These are phyloP conservation scores for Fragaria vesca DNA, from an alignment of 306 rosid species.

Conservation along the genomic window DNA sequence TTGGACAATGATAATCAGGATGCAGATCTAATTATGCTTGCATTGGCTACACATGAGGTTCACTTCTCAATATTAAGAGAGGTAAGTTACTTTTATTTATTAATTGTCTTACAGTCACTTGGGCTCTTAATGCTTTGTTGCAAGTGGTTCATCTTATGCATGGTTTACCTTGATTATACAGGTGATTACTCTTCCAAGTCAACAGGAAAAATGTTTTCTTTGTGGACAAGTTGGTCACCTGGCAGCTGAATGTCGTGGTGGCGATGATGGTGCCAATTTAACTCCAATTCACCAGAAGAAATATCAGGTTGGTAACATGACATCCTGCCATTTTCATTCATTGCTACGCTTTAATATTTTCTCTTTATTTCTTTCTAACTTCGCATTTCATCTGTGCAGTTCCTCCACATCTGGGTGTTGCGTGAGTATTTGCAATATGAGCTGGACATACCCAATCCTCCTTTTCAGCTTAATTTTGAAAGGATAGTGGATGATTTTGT, in stretches of 20 bases:
- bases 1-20: constrained; percentile 51
- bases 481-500: constrained; percentile 84
- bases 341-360: constrained; percentile 22
- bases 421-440: constrained; percentile 89
- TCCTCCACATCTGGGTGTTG: constrained; percentile 81
- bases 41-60: constrained; percentile 92
- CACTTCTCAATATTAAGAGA: constrained; percentile 96
- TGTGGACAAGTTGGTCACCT: constrained; percentile 97
- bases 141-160: constrained; percentile 29
- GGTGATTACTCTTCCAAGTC: constrained; percentile 87
- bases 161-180: constrained; percentile 36
- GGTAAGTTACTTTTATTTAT: constrained; percentile 51
- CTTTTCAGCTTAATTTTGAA: constrained; percentile 74
- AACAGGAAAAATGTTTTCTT: constrained; percentile 77
- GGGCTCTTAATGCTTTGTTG: constrained; percentile 25
- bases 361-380: constrained; percentile 23
- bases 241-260: constrained; percentile 90
- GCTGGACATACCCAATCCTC: constrained; percentile 66
- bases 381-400: constrained; percentile 44
- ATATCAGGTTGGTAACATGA: constrained; percentile 72
- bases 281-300: constrained; percentile 90
- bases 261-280: constrained; percentile 59
- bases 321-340: constrained; percentile 19
- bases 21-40: constrained; percentile 93
- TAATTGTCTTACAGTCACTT: neutral